Evolutionary conservation across 306 rosid species (phyloP), one percentile per base, ranked within the genome.

Genomic region (Crotalaria pallida): DNA sequence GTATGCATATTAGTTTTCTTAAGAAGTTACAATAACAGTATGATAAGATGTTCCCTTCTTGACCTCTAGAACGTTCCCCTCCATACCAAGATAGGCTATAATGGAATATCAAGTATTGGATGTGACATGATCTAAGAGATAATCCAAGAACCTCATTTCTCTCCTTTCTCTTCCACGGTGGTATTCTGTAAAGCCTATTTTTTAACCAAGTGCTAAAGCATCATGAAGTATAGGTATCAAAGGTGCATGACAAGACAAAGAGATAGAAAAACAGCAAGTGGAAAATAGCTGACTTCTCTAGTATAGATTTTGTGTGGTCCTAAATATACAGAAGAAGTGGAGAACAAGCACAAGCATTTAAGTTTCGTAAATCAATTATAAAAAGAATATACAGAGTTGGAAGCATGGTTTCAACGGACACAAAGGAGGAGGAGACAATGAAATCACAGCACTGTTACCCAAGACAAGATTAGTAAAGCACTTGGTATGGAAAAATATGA

Each of bases 301-400:
- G 15, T 44, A 57, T 31, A 70, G 16, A 45, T 44, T 34, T 66
- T 50, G 36, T 26, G 24, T 34, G 16, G 56, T 56, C 50, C 63
- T 24, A 13, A 36, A 26, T 62, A 57, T 61, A 13, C 17, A 48
- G 40, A 78, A n/a, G n/a, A n/a, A 40, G 36, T 31, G 26, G 51
- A 15, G 22, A 11, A 63, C 53, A 70, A 62, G 45, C 27, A 27
- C 3, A 27, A 52, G 17, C 11, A 22, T 29, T 69, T 65, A 22
- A 60, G 55, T 43, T 62, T 70, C 7, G 23, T 26, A 70, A 64
- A 55, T 16, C 29, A 24, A 70, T 52, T 75, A 13, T 55, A 43
- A 18, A 63, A 31, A 18, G 24, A 26, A 41, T 27, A 41, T 34
- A 43, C 65, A 65, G 6, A 24, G 66, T 41, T 27, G 49, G 27